Base-by-base conservation (phyloP, 495 filamentous ascomycete genomes). In the Talaromyces wortmannii region DNA sequence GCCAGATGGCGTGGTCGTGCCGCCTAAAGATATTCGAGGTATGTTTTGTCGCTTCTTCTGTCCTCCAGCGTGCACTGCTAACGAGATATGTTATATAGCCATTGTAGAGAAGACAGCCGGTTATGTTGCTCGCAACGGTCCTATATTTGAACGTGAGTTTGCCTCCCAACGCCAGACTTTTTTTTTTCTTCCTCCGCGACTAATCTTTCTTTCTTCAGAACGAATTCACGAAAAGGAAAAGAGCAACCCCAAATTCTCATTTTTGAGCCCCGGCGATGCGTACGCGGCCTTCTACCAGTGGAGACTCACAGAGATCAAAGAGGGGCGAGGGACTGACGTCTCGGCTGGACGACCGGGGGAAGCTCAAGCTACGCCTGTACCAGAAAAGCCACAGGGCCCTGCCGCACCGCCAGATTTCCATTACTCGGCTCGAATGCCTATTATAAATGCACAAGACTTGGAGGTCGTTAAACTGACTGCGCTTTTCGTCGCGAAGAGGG, bases 401-500 rank as follows among this genome's bases (percentile, higher is more conserved):
- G 80, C 82, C 23, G 84, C 91, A 63, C 95, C 94, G n/a, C 81
- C 90, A 32, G 83, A 91, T 61, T 97, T 95, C 65, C 81, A 89
- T 61, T 98, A 97, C 74, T 95, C 89, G 49, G 92, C 94, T 56
- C 86, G 92, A 64, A 97, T 97, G 91, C 94, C 94, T 57, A 96
- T 89, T 62, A 96, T 97, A 73, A 92, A 83, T 73, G 90, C 95
- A 57, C 86, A 94, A 71, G 94, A 98, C 80, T 77, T 97, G 57
- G 95, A 97, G 56, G 86, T 97, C 53, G 84, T 98, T 56, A 85
- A 86, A 59, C 75, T 95, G 62, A 96, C 94, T 30, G 95, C 94
- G 29, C 71, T 95, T 40, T 95, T 89, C 70, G 89, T 91, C 57
- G 94, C 95, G 45, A 90, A 89, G 67, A 89, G 92, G 68, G 95